Percentiles rank a stretch among this genome's conserved stretches.
Conservation (phyloP, 1,284 basidiomycete species). For the Rugosomyces carneus region DNA sequence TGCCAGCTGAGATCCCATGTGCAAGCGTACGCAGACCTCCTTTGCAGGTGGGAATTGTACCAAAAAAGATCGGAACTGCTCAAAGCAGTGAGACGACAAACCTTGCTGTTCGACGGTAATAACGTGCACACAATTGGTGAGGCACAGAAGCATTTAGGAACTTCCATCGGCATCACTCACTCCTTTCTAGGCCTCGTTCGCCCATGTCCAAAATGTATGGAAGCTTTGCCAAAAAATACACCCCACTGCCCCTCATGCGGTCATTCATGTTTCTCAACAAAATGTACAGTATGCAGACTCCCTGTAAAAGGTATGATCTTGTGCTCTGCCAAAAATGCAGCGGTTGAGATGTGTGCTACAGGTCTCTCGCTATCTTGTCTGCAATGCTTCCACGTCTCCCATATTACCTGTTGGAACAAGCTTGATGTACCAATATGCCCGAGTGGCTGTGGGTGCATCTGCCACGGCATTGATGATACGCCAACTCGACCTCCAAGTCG, state of each 20-base stretch:
- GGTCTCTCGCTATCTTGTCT: conserved; percentile 69
- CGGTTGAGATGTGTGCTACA: conserved; percentile 21
- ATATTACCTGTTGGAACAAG: conserved; percentile 57
- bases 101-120: conserved; percentile 22
- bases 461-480: conserved; percentile 27
- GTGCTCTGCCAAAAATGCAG: background rate
- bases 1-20: conserved; percentile 54
- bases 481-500: conserved; percentile 18
- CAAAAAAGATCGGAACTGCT: conserved; percentile 66
- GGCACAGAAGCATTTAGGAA: too few species aligned
- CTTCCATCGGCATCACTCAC: too few species aligned
- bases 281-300: conserved; percentile 71
- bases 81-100: conserved; percentile 44
- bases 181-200: conserved; percentile 27
- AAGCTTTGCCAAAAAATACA: conserved; percentile 26
- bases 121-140: conserved; percentile 35
- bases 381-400: conserved; percentile 60
- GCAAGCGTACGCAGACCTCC: conserved; percentile 67
- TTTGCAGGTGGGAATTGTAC: conserved; percentile 65
- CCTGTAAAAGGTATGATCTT: conserved; percentile 70
- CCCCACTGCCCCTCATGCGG: conserved; percentile 47
- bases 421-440: conserved; percentile 46
- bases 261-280: conserved; percentile 36
- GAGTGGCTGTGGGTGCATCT: conserved; percentile 60
- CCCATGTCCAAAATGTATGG: conserved; percentile 32